Percentiles rank a stretch among this genome's conserved stretches.
phyloP scores from a whole-genome alignment of 2,329 filamentous ascomycete species.

The Celoporthe dispersa region DNA sequence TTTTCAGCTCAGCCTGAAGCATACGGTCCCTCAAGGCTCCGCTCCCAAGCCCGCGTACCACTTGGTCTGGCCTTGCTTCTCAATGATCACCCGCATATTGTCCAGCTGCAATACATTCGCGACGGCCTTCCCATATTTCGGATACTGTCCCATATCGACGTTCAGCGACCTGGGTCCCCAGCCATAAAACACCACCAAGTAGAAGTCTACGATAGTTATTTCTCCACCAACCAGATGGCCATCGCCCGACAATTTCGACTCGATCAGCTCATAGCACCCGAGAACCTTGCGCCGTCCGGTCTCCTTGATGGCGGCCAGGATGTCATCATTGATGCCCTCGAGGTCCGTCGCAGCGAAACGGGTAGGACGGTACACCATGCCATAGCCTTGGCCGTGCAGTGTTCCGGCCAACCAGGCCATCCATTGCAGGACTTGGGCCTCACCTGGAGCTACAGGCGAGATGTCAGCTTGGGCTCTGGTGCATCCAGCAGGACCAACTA shows the following conservation, averaged over 20 bases:
- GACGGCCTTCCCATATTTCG: background rate
- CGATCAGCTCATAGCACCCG: conserved; percentile 31
- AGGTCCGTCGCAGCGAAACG: conserved; percentile 34
- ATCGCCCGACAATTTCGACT: conserved; percentile 17
- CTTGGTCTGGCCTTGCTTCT: conserved; percentile 5
- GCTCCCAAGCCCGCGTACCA: background rate
- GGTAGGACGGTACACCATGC: conserved; percentile 33
- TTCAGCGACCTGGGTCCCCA: background rate
- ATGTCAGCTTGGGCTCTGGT: conserved; percentile 2
- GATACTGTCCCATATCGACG: background rate
- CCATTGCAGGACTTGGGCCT: conserved; percentile 40
- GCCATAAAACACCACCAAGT: conserved; percentile 23
- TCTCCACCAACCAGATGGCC: conserved; percentile 24
- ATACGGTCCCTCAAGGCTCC: background rate
- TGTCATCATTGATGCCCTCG: conserved; percentile 29
- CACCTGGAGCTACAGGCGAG: conserved; percentile 26
- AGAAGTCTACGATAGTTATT: conserved; percentile 32
- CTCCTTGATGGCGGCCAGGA: conserved; percentile 35
- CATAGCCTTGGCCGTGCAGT: conserved; percentile 39
- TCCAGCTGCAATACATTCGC: background rate
- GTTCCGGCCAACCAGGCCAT: conserved; percentile 39
- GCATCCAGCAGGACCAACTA: background rate
- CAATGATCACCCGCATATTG: background rate
- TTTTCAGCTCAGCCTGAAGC: background rate
- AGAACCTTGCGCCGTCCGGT: conserved; percentile 4